Percentiles rank a stretch among this genome's conserved stretches.
phyloP scores from a whole-genome alignment of 2,329 filamentous ascomycete genomes.

The Trichoderma polysporum region DNA sequence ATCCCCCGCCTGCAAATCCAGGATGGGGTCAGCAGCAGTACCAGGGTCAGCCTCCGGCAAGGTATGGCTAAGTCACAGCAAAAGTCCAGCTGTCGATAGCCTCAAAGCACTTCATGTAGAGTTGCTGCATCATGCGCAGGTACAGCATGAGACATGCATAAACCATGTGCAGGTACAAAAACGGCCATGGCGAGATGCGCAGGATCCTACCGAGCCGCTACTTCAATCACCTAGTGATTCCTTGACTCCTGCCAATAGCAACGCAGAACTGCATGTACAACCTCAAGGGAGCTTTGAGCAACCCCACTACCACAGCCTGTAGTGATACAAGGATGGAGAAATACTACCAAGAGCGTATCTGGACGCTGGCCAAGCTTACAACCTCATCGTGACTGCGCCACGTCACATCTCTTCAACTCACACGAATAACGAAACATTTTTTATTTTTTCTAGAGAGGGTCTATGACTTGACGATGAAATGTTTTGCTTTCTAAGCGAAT shows the following conservation, averaged over 20 bases:
- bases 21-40: slow-evolving; percentile 14
- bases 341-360: neutral
- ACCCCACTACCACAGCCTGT: neutral
- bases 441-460: neutral
- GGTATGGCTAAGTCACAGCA: slow-evolving; percentile 1
- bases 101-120: neutral
- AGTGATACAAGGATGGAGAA: neutral
- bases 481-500: neutral
- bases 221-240: neutral
- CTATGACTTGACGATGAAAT: neutral
- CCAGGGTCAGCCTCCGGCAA: slow-evolving; percentile 10
- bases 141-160: neutral
- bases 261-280: neutral
- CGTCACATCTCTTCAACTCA: neutral
- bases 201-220: neutral
- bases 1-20: slow-evolving; percentile 30
- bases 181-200: neutral
- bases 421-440: neutral
- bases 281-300: neutral
- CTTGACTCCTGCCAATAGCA: neutral
- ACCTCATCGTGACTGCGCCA: neutral
- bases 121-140: neutral
- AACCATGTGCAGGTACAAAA: neutral
- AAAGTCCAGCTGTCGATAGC: neutral
- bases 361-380: no score